A percentile compares a stretch with the other conserved stretches of the same genome.
phyloP scores from a whole-genome alignment of 2,329 filamentous ascomycete species.

The Monilinia polystroma region DNA sequence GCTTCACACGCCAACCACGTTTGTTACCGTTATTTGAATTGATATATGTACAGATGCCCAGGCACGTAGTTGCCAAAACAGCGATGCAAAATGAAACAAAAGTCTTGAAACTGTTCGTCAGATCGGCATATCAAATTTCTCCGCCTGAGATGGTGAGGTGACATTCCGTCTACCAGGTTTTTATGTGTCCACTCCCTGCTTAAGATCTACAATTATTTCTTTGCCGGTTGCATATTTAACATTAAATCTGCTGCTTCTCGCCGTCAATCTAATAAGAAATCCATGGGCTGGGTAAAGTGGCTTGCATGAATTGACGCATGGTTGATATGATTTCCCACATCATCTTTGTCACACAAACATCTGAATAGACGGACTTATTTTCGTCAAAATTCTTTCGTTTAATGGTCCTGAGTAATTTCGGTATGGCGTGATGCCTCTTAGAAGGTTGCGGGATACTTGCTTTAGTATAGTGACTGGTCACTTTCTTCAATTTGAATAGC shows the following conservation, averaged over 20 bases:
- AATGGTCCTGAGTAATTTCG: neutral
- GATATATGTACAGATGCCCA: neutral
- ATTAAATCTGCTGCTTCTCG: neutral
- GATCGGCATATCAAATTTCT: neutral
- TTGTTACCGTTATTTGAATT: neutral
- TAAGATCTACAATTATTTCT: neutral
- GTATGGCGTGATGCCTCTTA: neutral
- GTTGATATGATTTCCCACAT: neutral
- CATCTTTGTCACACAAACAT: neutral
- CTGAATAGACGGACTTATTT: neutral
- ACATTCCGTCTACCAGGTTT: neutral
- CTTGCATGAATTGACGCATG: slow-evolving; percentile 12
- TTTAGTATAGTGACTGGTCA: neutral
- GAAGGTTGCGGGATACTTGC: neutral
- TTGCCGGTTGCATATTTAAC: neutral
- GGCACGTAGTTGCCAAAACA: neutral
- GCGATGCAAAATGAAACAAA: neutral
- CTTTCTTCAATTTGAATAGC: neutral
- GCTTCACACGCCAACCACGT: neutral
- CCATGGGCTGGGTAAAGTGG: slow-evolving; percentile 9
- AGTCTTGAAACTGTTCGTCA: neutral
- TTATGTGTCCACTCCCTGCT: neutral
- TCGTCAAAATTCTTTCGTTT: neutral
- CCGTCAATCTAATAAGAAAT: neutral
- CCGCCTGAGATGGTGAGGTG: neutral